These are phyloP conservation scores for Plasmodium malariae DNA, from an alignment of 169 alveolate genomes.

Conservation along the genomic window DNA sequence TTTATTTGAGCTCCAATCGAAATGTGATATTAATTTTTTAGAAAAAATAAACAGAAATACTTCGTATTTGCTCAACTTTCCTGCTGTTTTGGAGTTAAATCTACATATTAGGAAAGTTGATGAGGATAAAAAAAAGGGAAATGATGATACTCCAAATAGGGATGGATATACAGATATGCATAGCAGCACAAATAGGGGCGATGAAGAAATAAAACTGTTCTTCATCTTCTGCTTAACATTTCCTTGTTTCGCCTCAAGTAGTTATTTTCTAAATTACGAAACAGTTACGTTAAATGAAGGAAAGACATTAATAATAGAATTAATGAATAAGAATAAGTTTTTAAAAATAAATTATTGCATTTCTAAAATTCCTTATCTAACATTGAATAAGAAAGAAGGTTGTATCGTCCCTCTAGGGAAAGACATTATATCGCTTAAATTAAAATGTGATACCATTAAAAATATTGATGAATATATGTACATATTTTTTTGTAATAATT, in stretches of 20 bases:
- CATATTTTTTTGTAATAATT: slow-evolving; percentile 47
- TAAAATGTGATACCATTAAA: slow-evolving; percentile 39
- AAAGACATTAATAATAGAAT: slow-evolving; percentile 46
- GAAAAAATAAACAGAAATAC: slow-evolving; percentile 22
- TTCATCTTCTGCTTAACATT: slow-evolving; percentile 30
- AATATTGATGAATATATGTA: slow-evolving; percentile 42
- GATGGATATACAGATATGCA: background rate
- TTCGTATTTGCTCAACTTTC: slow-evolving; percentile 46
- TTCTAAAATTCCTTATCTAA: slow-evolving; percentile 48
- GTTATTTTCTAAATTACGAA: slow-evolving; percentile 30
- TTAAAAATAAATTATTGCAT: slow-evolving; percentile 27
- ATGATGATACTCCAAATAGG: background rate
- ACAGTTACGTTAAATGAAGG: slow-evolving; percentile 32
- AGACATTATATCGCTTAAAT: slow-evolving; percentile 20
- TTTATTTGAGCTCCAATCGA: slow-evolving; percentile 21
- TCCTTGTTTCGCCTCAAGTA: slow-evolving; percentile 33
- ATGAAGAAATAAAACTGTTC: slow-evolving; percentile 41
- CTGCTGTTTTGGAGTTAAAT: slow-evolving; percentile 28
- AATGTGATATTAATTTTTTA: slow-evolving; percentile 14
- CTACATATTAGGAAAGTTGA: background rate
- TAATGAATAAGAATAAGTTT: slow-evolving; percentile 41
- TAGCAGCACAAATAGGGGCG: background rate
- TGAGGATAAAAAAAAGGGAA: background rate
- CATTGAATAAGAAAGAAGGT: slow-evolving; percentile 46
- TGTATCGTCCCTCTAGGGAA: slow-evolving; percentile 4